A percentile compares a stretch with the other conserved stretches of the same genome.
Evolutionary conservation across 768 basidiomycete genomes (phyloP).

Genomic region (Dacryopinax primogenitus): DNA sequence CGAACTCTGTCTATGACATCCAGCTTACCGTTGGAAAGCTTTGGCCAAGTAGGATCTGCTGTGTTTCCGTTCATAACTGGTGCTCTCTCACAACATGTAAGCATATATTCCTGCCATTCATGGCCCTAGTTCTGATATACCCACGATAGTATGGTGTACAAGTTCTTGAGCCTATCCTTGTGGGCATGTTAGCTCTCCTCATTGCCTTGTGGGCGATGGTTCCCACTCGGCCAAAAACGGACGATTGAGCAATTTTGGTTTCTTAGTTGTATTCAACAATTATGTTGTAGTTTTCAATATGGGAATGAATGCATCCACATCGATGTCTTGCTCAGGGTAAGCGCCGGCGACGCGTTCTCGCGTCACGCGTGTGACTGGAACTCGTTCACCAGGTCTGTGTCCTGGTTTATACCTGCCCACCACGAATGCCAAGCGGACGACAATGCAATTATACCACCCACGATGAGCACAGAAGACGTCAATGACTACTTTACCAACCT

Average conservation of each 20-base stretch:
- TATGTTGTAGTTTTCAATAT: no score
- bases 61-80: conserved; percentile 26
- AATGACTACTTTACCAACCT: neutral
- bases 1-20: neutral
- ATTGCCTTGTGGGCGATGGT: conserved; percentile 1
- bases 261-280: no score
- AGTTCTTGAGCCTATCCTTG: neutral
- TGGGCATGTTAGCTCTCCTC: neutral
- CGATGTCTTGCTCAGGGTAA: no score
- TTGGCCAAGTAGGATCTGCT: conserved; percentile 29
- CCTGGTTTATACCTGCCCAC: neutral
- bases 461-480: neutral
- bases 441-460: neutral
- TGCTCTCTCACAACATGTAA: conserved; percentile 10
- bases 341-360: neutral
- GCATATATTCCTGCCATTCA: neutral
- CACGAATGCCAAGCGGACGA: neutral
- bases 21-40: conserved; percentile 9
- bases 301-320: no score
- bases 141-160: neutral
- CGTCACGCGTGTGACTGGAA: neutral
- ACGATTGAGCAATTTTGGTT: no score
- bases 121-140: neutral
- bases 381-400: neutral
- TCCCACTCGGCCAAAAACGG: neutral